Conservation (phyloP, 1,284 basidiomycete species). For the Meira miltonrushii region DNA sequence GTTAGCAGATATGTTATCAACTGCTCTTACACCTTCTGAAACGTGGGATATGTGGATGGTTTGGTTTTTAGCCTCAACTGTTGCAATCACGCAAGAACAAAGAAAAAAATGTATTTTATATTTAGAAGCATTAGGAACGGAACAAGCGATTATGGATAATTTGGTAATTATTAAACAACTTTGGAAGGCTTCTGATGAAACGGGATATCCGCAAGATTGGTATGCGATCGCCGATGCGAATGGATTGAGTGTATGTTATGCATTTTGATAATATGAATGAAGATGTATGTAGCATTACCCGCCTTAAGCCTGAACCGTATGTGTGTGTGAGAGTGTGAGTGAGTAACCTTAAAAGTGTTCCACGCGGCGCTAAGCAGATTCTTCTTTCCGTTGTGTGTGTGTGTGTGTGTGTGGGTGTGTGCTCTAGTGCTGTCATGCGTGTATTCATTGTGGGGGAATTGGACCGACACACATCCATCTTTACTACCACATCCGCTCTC, state of each 20-base stretch:
- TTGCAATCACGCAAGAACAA: constrained; percentile 24
- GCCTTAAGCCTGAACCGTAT: too few species aligned
- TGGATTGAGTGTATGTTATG: not conserved
- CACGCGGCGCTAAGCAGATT: too few species aligned
- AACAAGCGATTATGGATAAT: constrained; percentile 28
- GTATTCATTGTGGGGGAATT: too few species aligned
- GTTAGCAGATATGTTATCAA: constrained; percentile 20
- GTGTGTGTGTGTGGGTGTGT: too few species aligned
- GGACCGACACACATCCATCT: too few species aligned
- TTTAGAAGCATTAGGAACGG: constrained; percentile 24
- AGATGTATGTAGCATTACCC: too few species aligned
- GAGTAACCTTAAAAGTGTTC: too few species aligned
- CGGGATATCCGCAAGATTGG: constrained; percentile 29
- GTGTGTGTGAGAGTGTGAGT: too few species aligned
- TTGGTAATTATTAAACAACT: constrained; percentile 24
- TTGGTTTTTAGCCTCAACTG: constrained; percentile 30
- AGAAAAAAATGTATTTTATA: constrained; percentile 24
- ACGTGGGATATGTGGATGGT: constrained; percentile 38
- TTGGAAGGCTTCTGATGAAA: constrained; percentile 25
- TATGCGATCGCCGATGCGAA: constrained; percentile 19
- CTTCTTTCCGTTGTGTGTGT: too few species aligned
- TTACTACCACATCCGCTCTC: too few species aligned
- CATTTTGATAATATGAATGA: not conserved
- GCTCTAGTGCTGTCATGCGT: too few species aligned
- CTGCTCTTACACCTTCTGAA: constrained; percentile 2